Evolutionary conservation across 148 eudicot species (phyloP).

Genomic region (Dianthus caryophyllus): DNA sequence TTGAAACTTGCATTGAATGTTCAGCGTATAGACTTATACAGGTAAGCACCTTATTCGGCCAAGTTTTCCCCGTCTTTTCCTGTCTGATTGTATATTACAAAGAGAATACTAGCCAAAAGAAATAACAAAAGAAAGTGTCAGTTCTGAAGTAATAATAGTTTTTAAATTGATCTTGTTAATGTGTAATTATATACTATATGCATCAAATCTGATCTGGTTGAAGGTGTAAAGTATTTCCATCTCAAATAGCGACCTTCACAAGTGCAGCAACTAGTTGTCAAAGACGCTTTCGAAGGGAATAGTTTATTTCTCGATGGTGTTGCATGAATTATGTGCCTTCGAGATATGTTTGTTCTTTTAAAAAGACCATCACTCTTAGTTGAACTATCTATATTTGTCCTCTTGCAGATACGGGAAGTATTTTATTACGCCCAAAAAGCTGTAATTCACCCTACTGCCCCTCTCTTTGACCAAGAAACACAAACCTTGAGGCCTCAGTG

Average conservation of each 20-base stretch:
- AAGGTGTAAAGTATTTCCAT: background rate
- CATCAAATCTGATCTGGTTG: background rate
- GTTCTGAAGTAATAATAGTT: background rate
- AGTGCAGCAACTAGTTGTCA: background rate
- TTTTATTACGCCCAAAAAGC: constrained; percentile 91
- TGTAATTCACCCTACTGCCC: constrained; percentile 88
- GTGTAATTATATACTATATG: background rate
- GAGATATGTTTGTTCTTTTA: background rate
- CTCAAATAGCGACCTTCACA: too few relatives aligned
- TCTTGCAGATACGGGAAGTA: constrained; percentile 71
- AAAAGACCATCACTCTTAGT: background rate
- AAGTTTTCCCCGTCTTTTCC: background rate
- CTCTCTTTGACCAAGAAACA: constrained; percentile 82
- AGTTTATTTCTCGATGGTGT: background rate
- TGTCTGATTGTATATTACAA: background rate
- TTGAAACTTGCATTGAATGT: constrained; percentile 91
- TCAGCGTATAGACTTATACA: constrained; percentile 73
- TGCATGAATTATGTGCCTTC: too few relatives aligned
- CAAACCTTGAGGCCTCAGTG: constrained; percentile 83
- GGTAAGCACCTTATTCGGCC: constrained; percentile 29
- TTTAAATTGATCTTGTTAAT: too few relatives aligned
- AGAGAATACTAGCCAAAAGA: background rate
- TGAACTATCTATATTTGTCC: background rate
- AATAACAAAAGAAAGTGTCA: background rate
- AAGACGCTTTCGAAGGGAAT: background rate